Base-by-base conservation (phyloP, 345 rosid genomes). In the Pugionium cornutum region DNA sequence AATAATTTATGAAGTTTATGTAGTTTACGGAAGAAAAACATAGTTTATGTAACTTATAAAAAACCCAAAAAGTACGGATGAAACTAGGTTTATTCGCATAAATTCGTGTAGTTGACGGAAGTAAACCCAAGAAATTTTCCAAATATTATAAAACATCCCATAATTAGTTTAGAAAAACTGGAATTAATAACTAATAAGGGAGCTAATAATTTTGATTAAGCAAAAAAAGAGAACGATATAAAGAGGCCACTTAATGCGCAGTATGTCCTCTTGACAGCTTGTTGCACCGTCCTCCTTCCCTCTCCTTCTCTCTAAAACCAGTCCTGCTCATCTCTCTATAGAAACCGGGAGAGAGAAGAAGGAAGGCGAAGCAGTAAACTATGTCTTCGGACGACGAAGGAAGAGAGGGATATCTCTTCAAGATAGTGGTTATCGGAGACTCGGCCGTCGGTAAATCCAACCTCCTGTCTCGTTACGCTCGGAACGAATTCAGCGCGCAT, bases 381-480 rank as follows among this genome's bases (percentile, higher is more conserved):
- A 69, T 67, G 79, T 79, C 80, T 74, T 83, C 86, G 0, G 92
- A 75, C 33, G 92, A 74, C 7, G 87, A 74, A 49, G 85, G 85
- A 50, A 86, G 90, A 7, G 91, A 88, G 68, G 96, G 86, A 58
- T 88, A 86, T 75, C 83, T 91, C 26, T 91, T 88, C 81, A 91
- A 91, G 80, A 79, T 91, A 33, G 97, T 91, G 0, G 75, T 91
- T 1, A 91, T 91, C 54, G 97, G 97, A 0, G 97, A 91, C 79
- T 91, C 97, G 0, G 97, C 97, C 0, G 97, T 91, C 9, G 97
- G 97, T 4, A 91, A 91, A 78, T 88, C 96, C 1, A 91, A 91
- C 70, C 81, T 91, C 3, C 66, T 91, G 4, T 82, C 97, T 9
- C 86, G 97, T 30, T 91, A 87, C 72, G 96, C 91, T 5, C 81